Base-by-base conservation (phyloP, 768 basidiomycete genomes). In the Zangia roseola region DNA sequence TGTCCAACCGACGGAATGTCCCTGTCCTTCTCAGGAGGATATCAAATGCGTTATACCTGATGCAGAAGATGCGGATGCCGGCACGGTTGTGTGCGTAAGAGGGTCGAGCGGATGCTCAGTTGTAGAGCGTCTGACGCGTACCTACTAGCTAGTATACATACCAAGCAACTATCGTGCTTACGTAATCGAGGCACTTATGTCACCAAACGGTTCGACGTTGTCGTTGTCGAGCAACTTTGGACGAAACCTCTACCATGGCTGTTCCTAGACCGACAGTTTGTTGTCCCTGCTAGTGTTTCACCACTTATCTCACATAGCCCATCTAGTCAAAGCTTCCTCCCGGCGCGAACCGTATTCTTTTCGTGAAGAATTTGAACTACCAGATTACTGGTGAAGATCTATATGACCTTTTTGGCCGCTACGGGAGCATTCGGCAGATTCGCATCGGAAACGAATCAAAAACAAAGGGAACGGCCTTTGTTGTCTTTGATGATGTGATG, bases 381-480 rank as follows among this genome's bases (percentile, higher is more conserved):
- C 84, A 85, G 68, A 93, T 93, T 57, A 92, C 85, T 26, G 94
- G 94, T 45, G 89, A 93, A 53, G 94, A 97, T 69, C 69, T 97
- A 58, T 97, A 97, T 69, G 95, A 98, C 73, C 76, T 98, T 54
- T 98, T 99, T 60, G 95, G 94, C 47, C 90, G 93, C 55, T 99
- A 98, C 73, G 95, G 95, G 40, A 90, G 90, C 60, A 90, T 99
- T 58, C 85, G 95, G 42, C 95, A 99, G 70, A 86, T 99, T 54
- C 83, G 95, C 54, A 84, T 97, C 55, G 95, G 95, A 40, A 94
- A 84, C 55, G 90, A 93, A 63, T 75, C 83, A 49, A 97, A 97
- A 74, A 88, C 92, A 19, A 91, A 88, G 64, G 95, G 95, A 24
- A 97, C 95, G 9, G 95, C 95, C 1, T 99, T 95, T 63, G 91